Conservation (phyloP, 1,139 yeast genomes). For the Hansenula sp. region DNA sequence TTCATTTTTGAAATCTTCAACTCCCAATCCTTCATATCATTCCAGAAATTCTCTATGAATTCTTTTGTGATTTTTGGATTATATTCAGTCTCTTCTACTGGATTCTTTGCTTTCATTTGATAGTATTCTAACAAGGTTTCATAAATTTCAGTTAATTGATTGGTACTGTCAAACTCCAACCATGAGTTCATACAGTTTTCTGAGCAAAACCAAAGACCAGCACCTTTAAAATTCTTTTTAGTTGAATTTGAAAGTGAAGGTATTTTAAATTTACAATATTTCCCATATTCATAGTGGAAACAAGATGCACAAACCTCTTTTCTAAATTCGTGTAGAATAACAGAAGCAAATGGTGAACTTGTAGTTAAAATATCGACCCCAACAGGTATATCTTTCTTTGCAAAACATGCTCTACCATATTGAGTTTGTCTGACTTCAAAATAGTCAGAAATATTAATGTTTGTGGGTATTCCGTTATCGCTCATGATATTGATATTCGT, state of each 20-base stretch:
- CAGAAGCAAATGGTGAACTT: conserved; percentile 40
- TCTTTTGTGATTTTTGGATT: conserved; percentile 10
- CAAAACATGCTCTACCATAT: conserved; percentile 64
- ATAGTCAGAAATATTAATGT: conserved; percentile 10
- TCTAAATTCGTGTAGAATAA: conserved; percentile 49
- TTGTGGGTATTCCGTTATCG: conserved; percentile 8
- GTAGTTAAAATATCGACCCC: conserved; percentile 40
- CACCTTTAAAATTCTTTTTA: conserved; percentile 26
- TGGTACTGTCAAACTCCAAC: conserved; percentile 23
- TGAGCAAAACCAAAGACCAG: conserved; percentile 55
- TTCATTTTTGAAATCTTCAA: conserved; percentile 22
- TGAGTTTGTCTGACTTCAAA: conserved; percentile 39
- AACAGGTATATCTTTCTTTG: conserved; percentile 34
- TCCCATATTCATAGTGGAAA: conserved; percentile 47
- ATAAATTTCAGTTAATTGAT: conserved; percentile 23
- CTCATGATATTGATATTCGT: not conserved
- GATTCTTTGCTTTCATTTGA: conserved; percentile 18
- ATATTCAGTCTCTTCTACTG: conserved; percentile 11
- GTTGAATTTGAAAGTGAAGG: conserved; percentile 8
- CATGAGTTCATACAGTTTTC: conserved; percentile 39
- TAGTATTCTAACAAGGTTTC: conserved; percentile 29
- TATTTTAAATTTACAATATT: conserved; percentile 37
- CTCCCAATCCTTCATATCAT: conserved; percentile 34
- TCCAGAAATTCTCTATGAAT: conserved; percentile 25
- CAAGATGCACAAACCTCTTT: conserved; percentile 65